These are phyloP conservation scores for Clarireedia homoeocarpa DNA, from an alignment of 2,329 filamentous ascomycete species.

Conservation along the genomic window DNA sequence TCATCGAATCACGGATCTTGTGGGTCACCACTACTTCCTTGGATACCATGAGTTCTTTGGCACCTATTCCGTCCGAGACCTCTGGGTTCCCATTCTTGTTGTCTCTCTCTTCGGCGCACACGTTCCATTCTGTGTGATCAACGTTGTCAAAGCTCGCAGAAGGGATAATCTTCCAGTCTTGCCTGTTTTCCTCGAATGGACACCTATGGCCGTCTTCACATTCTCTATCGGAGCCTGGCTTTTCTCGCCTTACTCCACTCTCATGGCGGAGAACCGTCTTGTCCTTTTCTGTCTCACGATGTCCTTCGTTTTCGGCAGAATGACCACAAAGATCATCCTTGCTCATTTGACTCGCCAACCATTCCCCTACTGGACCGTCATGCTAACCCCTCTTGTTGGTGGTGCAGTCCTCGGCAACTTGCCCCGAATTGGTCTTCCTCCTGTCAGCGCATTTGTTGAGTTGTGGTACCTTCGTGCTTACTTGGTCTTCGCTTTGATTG, in stretches of 20 bases:
- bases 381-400: slow-evolving; percentile 78
- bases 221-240: slow-evolving; percentile 73
- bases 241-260: slow-evolving; percentile 76
- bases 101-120: slow-evolving; percentile 62
- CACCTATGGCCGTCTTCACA: slow-evolving; percentile 78
- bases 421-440: slow-evolving; percentile 63
- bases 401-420: slow-evolving; percentile 80
- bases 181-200: slow-evolving; percentile 89
- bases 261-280: slow-evolving; percentile 78
- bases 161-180: slow-evolving; percentile 64
- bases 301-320: slow-evolving; percentile 93
- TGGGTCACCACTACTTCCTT: slow-evolving; percentile 51
- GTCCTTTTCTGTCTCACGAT: slow-evolving; percentile 89
- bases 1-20: slow-evolving; percentile 59
- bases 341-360: slow-evolving; percentile 89
- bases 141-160: slow-evolving; percentile 72
- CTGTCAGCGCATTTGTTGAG: slow-evolving; percentile 59
- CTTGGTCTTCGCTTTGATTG: slow-evolving; percentile 72
- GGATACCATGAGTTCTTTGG: slow-evolving; percentile 54
- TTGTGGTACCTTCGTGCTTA: slow-evolving; percentile 77
- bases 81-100: slow-evolving; percentile 73
- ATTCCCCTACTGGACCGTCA: slow-evolving; percentile 93
- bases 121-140: slow-evolving; percentile 80
- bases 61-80: slow-evolving; percentile 69
- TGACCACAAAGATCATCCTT: slow-evolving; percentile 98